Base-by-base conservation (phyloP, 148 eudicot genomes). In the Cornus controversa region DNA sequence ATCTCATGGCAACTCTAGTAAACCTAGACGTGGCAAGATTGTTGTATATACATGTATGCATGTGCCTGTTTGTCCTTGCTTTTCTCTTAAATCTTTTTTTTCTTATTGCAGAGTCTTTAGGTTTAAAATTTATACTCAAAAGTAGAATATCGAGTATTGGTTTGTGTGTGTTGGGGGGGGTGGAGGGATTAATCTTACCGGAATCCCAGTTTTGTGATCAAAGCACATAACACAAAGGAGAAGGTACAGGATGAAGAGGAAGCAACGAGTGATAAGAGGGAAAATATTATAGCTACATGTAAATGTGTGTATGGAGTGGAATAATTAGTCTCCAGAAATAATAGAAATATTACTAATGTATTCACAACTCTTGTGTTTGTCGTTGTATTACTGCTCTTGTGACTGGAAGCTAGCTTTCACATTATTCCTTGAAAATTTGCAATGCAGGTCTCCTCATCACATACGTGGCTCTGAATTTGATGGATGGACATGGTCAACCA, bases 401-500 rank as follows among this genome's bases (percentile, higher is more conserved):
- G 37, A 31, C 69, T 8, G 67, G 22, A 22, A 64, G 64, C 2
- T n/a, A 54, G 20, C 36, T 45, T 67, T 73, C 5, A 27, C 50
- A 60, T 23, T 26, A 69, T 15, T 37, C 22, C 14, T 65, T 76
- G 1, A 18, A 63, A 40, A 40, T n/a, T 84, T 66, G 4, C 34
- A 45, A 25, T 84, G 83, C 84, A 96, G 99, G 98, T 83, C 92
- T 96, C 67, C 93, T 96, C 15, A 45, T 90, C 68, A 96, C 99
- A 8, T 96, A 96, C 47, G 90, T 96, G 75, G 99, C 99, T 67
- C 87, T 96, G 89, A 96, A 96, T 87, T 77, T 96, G 87, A 96
- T 96, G 99, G 99, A 96, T 63, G 99, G 99, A 82, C 99, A 96
- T 83, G 99, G 99, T 40, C 99, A 96, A 88, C 99, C 99, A 63